Percentiles rank a stretch among this genome's conserved stretches.
Evolutionary conservation across 1,139 yeast genomes (phyloP).

Genomic region (Suhomyces chickasaworum): DNA sequence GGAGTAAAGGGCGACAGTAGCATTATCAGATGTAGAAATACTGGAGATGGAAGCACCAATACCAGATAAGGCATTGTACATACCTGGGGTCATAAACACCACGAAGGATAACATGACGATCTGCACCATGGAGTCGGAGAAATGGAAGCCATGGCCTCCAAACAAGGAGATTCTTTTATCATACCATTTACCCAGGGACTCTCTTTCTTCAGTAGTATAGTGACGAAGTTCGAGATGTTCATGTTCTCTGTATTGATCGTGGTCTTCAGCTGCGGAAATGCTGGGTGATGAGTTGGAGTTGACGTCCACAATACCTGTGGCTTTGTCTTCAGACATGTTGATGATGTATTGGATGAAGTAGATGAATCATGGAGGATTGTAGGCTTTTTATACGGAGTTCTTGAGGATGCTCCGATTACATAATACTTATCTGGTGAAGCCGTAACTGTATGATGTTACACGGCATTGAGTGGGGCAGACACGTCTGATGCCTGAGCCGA

Average conservation of each 20-base stretch:
- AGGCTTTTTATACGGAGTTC: conserved; percentile 2
- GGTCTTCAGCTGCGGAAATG: conserved; percentile 5
- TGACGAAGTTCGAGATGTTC: conserved; percentile 30
- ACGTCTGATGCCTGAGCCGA: conserved; percentile 5
- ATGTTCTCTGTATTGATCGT: no score
- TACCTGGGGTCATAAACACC: conserved; percentile 57
- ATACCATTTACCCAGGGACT: conserved; percentile 43
- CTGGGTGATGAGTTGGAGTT: conserved; percentile 13
- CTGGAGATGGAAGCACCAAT: conserved; percentile 52
- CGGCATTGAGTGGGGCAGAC: conserved; percentile 12
- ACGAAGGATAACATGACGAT: conserved; percentile 52
- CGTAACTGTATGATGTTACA: conserved; percentile 10
- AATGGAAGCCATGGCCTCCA: conserved; percentile 32
- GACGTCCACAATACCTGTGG: conserved; percentile 13
- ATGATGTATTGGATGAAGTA: background rate
- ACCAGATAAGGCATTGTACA: conserved; percentile 59
- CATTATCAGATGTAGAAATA: conserved; percentile 49
- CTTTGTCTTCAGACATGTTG: conserved; percentile 14
- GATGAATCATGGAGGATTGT: background rate
- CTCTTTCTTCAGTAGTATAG: conserved; percentile 33
- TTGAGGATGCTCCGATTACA: conserved; percentile 8
- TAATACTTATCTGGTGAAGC: conserved; percentile 8
- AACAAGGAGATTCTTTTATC: conserved; percentile 28
- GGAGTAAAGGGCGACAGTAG: conserved; percentile 56
- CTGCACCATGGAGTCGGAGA: conserved; percentile 49